These are phyloP conservation scores for Yamadazyma paraphyllophila DNA, from an alignment of 805 yeast species.

Conservation along the genomic window DNA sequence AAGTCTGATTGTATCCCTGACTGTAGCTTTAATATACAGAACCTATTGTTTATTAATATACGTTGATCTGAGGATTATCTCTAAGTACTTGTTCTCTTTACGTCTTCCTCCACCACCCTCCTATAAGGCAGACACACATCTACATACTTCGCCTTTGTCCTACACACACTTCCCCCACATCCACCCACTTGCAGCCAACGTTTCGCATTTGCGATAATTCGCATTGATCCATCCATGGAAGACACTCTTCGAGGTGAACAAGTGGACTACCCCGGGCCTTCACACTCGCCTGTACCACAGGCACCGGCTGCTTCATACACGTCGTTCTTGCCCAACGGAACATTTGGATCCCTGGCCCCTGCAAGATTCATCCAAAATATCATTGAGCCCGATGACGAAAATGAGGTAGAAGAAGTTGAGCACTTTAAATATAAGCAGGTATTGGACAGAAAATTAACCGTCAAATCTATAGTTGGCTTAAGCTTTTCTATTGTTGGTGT, in stretches of 20 bases:
- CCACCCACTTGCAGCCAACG: background rate
- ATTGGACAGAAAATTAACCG: slow-evolving; percentile 63
- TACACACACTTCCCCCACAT: too few relatives aligned
- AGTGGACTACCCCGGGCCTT: background rate
- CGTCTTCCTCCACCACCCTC: too few relatives aligned
- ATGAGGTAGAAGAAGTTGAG: slow-evolving; percentile 57
- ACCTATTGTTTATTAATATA: too few relatives aligned
- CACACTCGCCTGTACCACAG: background rate
- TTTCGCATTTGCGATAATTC: background rate
- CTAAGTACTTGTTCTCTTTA: too few relatives aligned
- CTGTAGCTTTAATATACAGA: too few relatives aligned
- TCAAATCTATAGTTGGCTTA: slow-evolving; percentile 68
- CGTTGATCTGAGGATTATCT: too few relatives aligned
- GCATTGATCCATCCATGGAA: background rate
- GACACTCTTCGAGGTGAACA: background rate
- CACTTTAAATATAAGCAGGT: slow-evolving; percentile 75
- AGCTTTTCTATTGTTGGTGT: slow-evolving; percentile 84
- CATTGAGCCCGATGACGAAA: slow-evolving; percentile 33
- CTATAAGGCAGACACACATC: too few relatives aligned
- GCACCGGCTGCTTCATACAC: slow-evolving; percentile 6
- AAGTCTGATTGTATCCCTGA: too few relatives aligned
- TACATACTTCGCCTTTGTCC: background rate
- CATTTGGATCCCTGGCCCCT: slow-evolving; percentile 11
- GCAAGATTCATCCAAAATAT: slow-evolving; percentile 12
- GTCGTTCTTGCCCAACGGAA: slow-evolving; percentile 8